A percentile compares a stretch with the other conserved stretches of the same genome.
Conservation (phyloP, 1,284 basidiomycete genomes). For the Ceratobasidium sp. region DNA sequence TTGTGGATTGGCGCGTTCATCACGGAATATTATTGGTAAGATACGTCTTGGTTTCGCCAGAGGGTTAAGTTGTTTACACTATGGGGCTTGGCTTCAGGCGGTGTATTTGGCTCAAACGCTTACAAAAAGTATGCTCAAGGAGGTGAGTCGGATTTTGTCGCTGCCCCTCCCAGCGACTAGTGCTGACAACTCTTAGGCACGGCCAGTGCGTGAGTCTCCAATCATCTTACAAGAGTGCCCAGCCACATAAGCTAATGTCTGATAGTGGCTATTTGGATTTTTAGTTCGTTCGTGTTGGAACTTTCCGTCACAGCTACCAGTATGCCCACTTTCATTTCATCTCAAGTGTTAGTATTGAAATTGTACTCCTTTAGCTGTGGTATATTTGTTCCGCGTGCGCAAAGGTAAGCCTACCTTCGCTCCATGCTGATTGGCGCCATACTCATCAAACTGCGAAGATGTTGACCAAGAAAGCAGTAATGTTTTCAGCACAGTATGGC, state of each 20-base stretch:
- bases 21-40: slow-evolving; percentile 9
- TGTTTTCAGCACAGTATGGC: slow-evolving; percentile 29
- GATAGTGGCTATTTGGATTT: slow-evolving; percentile 17
- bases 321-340: background rate
- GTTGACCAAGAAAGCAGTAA: background rate
- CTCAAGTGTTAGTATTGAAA: background rate
- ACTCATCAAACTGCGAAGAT: background rate
- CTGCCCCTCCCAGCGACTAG: too few species aligned
- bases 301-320: slow-evolving; percentile 18
- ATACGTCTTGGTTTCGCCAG: background rate
- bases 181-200: too few species aligned
- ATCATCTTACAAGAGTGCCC: background rate
- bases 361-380: background rate
- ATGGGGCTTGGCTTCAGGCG: too few species aligned
- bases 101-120: too few species aligned
- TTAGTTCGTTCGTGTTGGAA: slow-evolving; percentile 26
- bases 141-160: too few species aligned
- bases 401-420: background rate
- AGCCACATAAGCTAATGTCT: background rate
- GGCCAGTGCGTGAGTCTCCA: too few species aligned
- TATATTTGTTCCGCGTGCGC: slow-evolving; percentile 4
- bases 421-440: background rate
- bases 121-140: too few species aligned
- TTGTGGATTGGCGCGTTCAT: slow-evolving; percentile 1
- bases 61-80: too few species aligned